Evolutionary conservation across 495 filamentous ascomycete species (phyloP).

Genomic region (Aspergillus affinis): DNA sequence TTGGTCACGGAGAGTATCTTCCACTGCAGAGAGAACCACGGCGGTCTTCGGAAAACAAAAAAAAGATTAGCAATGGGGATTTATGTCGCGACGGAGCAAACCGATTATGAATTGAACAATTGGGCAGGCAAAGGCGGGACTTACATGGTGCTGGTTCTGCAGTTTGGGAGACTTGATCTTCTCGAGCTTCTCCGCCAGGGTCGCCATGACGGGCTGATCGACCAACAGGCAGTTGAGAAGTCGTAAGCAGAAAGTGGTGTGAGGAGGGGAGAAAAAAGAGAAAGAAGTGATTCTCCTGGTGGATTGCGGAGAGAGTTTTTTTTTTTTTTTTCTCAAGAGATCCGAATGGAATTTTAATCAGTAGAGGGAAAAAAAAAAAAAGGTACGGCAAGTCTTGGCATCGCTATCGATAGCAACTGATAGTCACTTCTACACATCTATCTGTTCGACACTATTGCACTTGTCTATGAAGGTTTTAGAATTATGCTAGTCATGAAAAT

Average conservation of each 20-base stretch:
- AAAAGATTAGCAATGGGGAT: constrained; percentile 17
- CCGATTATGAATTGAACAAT: background rate
- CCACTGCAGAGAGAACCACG: constrained; percentile 84
- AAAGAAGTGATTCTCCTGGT: constrained; percentile 26
- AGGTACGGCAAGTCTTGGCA: background rate
- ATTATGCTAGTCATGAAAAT: too few species aligned
- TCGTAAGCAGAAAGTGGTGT: constrained; percentile 26
- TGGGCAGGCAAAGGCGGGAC: constrained; percentile 20
- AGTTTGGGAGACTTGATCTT: constrained; percentile 96
- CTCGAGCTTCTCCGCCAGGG: constrained; percentile 85
- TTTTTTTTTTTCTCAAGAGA: background rate
- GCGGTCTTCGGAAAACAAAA: constrained; percentile 59
- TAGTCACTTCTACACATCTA: background rate
- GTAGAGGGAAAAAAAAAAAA: constrained; percentile 3
- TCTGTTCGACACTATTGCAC: too few species aligned
- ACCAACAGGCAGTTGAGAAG: constrained; percentile 27
- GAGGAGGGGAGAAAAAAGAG: constrained; percentile 29
- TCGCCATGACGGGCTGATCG: constrained; percentile 54
- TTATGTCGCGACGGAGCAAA: background rate
- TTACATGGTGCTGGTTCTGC: constrained; percentile 89
- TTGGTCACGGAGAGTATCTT: constrained; percentile 86
- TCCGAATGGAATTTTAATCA: background rate
- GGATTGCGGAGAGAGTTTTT: constrained; percentile 6
- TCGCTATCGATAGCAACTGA: background rate
- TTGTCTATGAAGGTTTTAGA: too few species aligned